phyloP scores from a whole-genome alignment of 179 eudicot species.

The Nepenthes alata region DNA sequence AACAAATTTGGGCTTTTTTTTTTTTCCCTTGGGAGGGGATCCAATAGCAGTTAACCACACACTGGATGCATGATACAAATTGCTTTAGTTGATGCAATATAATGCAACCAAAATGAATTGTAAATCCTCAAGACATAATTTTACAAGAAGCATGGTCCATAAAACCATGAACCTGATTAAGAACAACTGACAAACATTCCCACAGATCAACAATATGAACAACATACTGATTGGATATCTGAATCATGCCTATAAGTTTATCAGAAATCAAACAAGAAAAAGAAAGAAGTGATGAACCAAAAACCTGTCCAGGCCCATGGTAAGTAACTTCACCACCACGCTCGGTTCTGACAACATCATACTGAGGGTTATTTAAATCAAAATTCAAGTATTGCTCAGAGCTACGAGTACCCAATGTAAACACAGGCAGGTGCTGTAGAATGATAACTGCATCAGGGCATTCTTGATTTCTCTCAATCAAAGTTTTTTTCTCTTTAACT shows the following conservation, averaged over 20 bases:
- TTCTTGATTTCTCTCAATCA: constrained; percentile 42
- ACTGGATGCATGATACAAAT: too few relatives aligned
- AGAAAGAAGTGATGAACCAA: not conserved
- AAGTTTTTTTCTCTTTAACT: constrained; percentile 42
- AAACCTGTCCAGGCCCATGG: constrained; percentile 99
- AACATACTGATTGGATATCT: not conserved
- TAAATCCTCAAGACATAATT: too few relatives aligned
- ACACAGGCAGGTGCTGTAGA: constrained; percentile 79
- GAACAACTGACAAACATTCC: too few relatives aligned
- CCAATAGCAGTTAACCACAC: too few relatives aligned
- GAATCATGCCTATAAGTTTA: not conserved
- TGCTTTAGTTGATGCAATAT: too few relatives aligned
- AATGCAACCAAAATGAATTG: too few relatives aligned
- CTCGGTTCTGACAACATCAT: constrained; percentile 64
- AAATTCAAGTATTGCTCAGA: constrained; percentile 59
- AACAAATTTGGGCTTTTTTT: too few relatives aligned
- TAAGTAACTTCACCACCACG: constrained; percentile 96
- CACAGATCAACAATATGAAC: not conserved
- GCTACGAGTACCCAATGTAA: constrained; percentile 86
- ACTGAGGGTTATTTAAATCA: constrained; percentile 48
- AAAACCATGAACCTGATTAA: too few relatives aligned
- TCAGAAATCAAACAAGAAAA: not conserved
- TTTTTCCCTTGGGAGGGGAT: too few relatives aligned
- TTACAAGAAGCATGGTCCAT: too few relatives aligned
- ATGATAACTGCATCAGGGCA: constrained; percentile 54